phyloP scores from a whole-genome alignment of 257 asterid genomes.

The Paraleonurus japonicus region DNA sequence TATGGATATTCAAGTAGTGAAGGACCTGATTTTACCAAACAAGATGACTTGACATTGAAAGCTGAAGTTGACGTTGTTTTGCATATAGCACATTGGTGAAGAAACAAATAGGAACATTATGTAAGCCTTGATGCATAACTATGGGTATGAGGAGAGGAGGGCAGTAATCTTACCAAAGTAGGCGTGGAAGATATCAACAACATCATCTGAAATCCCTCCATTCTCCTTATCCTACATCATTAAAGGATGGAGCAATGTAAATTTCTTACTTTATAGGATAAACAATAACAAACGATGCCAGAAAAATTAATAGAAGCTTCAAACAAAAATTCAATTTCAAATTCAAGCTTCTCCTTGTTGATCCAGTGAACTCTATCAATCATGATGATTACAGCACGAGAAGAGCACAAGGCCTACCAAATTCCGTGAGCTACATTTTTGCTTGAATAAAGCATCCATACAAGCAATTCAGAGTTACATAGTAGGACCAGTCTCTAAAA shows the following conservation, averaged over 20 bases:
- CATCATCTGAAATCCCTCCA: conserved; percentile 97
- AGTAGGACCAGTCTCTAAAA: too few relatives aligned
- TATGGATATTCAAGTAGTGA: conserved; percentile 79
- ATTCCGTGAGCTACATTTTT: too few relatives aligned
- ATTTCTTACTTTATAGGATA: background rate
- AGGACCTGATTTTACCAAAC: conserved; percentile 49
- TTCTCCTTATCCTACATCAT: conserved; percentile 73
- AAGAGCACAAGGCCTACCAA: too few relatives aligned
- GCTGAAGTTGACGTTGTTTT: too few relatives aligned
- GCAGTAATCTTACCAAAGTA: conserved; percentile 60
- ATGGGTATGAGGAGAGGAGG: background rate
- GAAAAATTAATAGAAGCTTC: background rate
- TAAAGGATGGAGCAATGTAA: background rate
- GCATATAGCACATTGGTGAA: background rate
- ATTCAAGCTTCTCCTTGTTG: conserved; percentile 68
- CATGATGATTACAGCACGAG: too few relatives aligned
- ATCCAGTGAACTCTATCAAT: conserved; percentile 95
- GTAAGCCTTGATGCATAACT: background rate
- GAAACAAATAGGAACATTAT: background rate
- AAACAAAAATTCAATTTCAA: background rate
- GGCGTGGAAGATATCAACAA: conserved; percentile 87
- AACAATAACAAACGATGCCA: background rate
- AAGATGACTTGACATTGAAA: too few relatives aligned
- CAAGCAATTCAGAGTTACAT: too few relatives aligned
- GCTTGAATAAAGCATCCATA: too few relatives aligned